These are phyloP conservation scores for Dujonia santamariae DNA, from an alignment of 1,139 yeast species.

Conservation along the genomic window DNA sequence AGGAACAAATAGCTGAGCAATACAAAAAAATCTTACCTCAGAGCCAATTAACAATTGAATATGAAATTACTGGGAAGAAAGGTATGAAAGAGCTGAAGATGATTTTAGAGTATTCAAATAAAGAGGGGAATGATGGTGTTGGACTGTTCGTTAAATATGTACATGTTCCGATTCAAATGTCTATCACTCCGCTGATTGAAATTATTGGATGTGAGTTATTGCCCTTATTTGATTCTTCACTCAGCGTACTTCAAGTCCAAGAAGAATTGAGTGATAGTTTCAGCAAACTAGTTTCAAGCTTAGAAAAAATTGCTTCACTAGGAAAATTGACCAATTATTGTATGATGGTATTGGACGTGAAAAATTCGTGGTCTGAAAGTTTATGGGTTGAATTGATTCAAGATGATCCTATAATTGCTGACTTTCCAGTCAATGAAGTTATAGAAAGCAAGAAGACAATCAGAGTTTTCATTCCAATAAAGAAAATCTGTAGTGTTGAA, in stretches of 20 bases:
- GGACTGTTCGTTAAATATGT: slow-evolving; percentile 49
- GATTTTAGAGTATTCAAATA: slow-evolving; percentile 65
- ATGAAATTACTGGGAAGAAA: slow-evolving; percentile 68
- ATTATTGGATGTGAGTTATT: slow-evolving; percentile 71
- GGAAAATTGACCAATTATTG: slow-evolving; percentile 50
- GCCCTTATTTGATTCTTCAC: slow-evolving; percentile 39
- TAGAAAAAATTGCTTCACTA: neutral
- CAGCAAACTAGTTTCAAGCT: neutral
- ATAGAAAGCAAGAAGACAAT: slow-evolving; percentile 51
- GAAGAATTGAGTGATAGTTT: neutral
- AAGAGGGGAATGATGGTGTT: slow-evolving; percentile 13
- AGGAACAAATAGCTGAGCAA: slow-evolving; percentile 30
- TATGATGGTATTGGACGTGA: slow-evolving; percentile 61
- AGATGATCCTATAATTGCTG: slow-evolving; percentile 13
- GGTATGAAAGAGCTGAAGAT: slow-evolving; percentile 68
- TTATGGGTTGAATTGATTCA: slow-evolving; percentile 21
- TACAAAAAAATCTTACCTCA: slow-evolving; percentile 33
- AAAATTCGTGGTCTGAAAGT: slow-evolving; percentile 65
- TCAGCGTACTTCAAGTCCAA: slow-evolving; percentile 10
- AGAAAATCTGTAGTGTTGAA: slow-evolving; percentile 44
- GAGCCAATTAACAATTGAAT: slow-evolving; percentile 39
- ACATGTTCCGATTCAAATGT: slow-evolving; percentile 60
- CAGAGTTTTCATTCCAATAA: slow-evolving; percentile 69
- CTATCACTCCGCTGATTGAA: slow-evolving; percentile 71
- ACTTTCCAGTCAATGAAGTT: slow-evolving; percentile 20